These are phyloP conservation scores for Coemansia reversa DNA, from an alignment of 192 early-diverging fungal genomes.

Conservation along the genomic window DNA sequence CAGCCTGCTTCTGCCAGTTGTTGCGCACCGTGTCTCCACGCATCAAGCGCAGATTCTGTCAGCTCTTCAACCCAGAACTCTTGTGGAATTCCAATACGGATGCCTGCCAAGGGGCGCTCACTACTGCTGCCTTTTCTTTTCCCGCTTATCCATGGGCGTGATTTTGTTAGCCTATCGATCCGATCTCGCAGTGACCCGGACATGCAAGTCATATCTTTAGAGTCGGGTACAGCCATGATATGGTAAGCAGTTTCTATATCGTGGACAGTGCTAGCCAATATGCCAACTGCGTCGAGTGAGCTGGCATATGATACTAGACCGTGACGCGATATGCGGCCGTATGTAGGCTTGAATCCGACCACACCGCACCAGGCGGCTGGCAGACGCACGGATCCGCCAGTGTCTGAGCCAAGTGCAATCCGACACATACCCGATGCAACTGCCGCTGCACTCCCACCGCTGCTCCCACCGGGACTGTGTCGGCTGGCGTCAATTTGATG, in stretches of 20 bases:
- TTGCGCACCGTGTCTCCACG: slow-evolving; percentile 64
- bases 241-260: slow-evolving; percentile 39
- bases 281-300: slow-evolving; percentile 88
- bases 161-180: slow-evolving; percentile 9
- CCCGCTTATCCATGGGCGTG: slow-evolving; percentile 16
- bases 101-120: slow-evolving; percentile 30
- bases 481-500: neutral
- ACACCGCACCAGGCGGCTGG: slow-evolving; percentile 94
- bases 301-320: slow-evolving; percentile 85
- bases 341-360: slow-evolving; percentile 90
- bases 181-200: slow-evolving; percentile 35
- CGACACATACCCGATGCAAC: slow-evolving; percentile 80
- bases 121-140: neutral
- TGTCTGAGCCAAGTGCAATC: slow-evolving; percentile 88
- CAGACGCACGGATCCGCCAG: slow-evolving; percentile 90
- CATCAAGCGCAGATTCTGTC: slow-evolving; percentile 47
- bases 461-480: slow-evolving; percentile 77
- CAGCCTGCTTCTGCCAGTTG: slow-evolving; percentile 63
- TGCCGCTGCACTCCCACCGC: slow-evolving; percentile 87
- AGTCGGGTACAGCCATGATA: slow-evolving; percentile 22
- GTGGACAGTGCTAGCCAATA: slow-evolving; percentile 62
- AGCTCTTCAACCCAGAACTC: slow-evolving; percentile 82
- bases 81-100: slow-evolving; percentile 63
- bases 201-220: slow-evolving; percentile 60
- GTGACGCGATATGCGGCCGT: slow-evolving; percentile 79